phyloP scores from a whole-genome alignment of 2,329 filamentous ascomycete species.

The Raffaelea arxii region DNA sequence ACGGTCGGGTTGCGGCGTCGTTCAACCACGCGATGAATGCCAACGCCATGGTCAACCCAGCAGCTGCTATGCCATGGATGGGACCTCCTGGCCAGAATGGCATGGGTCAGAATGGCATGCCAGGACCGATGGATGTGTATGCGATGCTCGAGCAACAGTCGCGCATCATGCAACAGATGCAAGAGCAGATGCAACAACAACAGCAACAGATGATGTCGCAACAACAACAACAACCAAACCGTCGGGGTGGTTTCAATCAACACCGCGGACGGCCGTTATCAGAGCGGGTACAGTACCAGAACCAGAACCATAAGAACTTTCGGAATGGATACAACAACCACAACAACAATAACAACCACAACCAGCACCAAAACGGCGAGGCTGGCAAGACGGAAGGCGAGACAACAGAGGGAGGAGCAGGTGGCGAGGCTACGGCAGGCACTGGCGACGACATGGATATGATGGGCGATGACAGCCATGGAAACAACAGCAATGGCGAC shows the following conservation, averaged over 20 bases:
- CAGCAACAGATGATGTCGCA: constrained; percentile 44
- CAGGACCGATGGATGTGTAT: constrained; percentile 48
- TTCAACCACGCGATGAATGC: constrained; percentile 41
- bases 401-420: background rate
- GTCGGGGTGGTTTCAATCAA: constrained; percentile 26
- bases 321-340: constrained; percentile 37
- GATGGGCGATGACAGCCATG: constrained; percentile 18
- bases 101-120: constrained; percentile 17
- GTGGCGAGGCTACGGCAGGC: too few species aligned
- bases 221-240: constrained; percentile 32
- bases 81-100: constrained; percentile 28
- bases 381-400: constrained; percentile 18
- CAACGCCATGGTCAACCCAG: constrained; percentile 24
- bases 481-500: constrained; percentile 25
- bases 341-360: constrained; percentile 24
- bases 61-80: constrained; percentile 33
- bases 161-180: constrained; percentile 71
- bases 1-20: constrained; percentile 34
- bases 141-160: constrained; percentile 84
- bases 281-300: constrained; percentile 56
- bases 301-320: constrained; percentile 39
- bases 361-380: constrained; percentile 21
- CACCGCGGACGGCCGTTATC: constrained; percentile 55
- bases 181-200: constrained; percentile 45
- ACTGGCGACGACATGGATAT: constrained; percentile 59